Conservation (phyloP, 768 basidiomycete species). For the Podaxis pistillaris region DNA sequence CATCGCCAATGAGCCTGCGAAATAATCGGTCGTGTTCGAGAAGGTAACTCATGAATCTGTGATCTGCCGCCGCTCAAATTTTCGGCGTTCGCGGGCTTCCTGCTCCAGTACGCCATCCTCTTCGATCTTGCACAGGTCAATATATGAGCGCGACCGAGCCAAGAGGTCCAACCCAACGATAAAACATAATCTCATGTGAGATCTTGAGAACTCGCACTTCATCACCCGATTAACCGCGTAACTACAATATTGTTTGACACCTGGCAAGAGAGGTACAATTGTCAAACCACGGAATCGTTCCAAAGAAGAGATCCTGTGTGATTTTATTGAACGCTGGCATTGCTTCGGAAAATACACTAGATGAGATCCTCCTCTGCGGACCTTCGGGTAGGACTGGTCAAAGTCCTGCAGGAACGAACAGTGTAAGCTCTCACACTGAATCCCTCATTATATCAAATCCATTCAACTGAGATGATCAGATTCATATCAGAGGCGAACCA, state of each 20-base stretch:
- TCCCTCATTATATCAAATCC: conserved; percentile 41
- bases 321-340: not conserved
- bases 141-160: not conserved
- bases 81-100: not conserved
- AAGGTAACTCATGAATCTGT: not conserved
- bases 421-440: conserved; percentile 29
- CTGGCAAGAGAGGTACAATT: conserved; percentile 7
- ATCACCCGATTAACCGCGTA: conserved; percentile 22
- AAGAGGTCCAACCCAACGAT: conserved; percentile 22
- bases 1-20: conserved; percentile 22
- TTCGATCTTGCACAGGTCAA: not conserved
- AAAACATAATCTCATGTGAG: conserved; percentile 25
- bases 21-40: not conserved
- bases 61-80: conserved; percentile 7
- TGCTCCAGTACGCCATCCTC: conserved; percentile 10
- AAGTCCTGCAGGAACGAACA: not conserved
- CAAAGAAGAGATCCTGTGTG: conserved; percentile 8
- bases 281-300: conserved; percentile 13
- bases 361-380: conserved; percentile 26
- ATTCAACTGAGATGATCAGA: not conserved
- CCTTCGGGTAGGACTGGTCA: not conserved
- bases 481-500: not conserved
- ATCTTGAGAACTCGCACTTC: conserved; percentile 12
- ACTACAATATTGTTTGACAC: conserved; percentile 13
- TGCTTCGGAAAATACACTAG: conserved; percentile 40